These are phyloP conservation scores for Metarhizium sp. DNA, from an alignment of 2,329 filamentous ascomycete genomes.

Conservation along the genomic window DNA sequence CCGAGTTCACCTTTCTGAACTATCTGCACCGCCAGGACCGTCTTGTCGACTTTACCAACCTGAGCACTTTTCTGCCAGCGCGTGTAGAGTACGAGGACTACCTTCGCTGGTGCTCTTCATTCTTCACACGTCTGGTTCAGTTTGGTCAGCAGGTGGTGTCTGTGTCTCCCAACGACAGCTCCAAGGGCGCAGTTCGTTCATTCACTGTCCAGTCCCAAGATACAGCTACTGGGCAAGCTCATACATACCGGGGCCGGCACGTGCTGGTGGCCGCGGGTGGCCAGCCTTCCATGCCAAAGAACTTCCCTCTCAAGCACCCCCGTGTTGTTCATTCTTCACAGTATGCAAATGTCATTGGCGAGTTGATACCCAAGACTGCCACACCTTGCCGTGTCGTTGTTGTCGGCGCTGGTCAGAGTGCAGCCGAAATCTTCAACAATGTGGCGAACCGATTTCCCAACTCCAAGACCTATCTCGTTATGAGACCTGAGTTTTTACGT, in stretches of 20 bases:
- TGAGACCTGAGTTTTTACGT: slow-evolving; percentile 73
- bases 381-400: slow-evolving; percentile 68
- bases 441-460: slow-evolving; percentile 76
- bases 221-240: slow-evolving; percentile 42
- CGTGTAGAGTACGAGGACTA: slow-evolving; percentile 92
- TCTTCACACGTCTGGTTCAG: slow-evolving; percentile 63
- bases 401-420: slow-evolving; percentile 82
- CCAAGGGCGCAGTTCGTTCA: slow-evolving; percentile 40
- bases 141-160: slow-evolving; percentile 73
- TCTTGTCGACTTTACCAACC: slow-evolving; percentile 85
- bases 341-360: slow-evolving; percentile 58
- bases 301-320: slow-evolving; percentile 59
- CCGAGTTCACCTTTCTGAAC: slow-evolving; percentile 91
- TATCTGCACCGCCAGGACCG: slow-evolving; percentile 76
- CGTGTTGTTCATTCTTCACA: slow-evolving; percentile 82
- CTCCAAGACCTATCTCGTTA: slow-evolving; percentile 65
- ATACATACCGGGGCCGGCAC: slow-evolving; percentile 50
- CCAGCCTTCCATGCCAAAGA: slow-evolving; percentile 59
- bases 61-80: slow-evolving; percentile 79
- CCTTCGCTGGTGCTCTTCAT: slow-evolving; percentile 79
- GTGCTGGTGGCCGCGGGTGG: slow-evolving; percentile 53
- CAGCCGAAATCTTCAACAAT: slow-evolving; percentile 92
- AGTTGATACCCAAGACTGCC: slow-evolving; percentile 46
- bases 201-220: slow-evolving; percentile 63
- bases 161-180: slow-evolving; percentile 47